Conservation (phyloP, 2,329 filamentous ascomycete genomes). For the Aspergillus texensis region DNA sequence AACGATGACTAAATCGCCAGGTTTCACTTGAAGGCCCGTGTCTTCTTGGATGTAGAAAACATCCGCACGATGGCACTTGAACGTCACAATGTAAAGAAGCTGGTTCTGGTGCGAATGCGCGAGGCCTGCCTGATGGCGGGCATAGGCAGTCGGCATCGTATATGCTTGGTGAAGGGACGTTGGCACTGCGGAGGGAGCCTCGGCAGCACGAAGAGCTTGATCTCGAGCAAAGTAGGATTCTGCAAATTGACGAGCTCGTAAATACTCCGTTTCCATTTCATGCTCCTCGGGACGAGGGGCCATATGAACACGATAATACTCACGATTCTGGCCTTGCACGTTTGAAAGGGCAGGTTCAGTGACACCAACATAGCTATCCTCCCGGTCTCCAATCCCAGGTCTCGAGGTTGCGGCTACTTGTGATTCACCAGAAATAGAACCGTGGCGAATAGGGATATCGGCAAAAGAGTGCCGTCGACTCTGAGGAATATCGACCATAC, state of each 20-base stretch:
- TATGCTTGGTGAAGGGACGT: conserved; percentile 44
- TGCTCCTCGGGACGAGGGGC: conserved; percentile 33
- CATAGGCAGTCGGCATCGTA: conserved; percentile 40
- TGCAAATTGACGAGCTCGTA: conserved; percentile 43
- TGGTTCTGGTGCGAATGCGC: conserved; percentile 45
- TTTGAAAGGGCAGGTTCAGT: conserved; percentile 39
- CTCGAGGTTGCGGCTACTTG: conserved; percentile 25
- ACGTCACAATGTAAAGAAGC: conserved; percentile 77
- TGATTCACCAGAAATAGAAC: conserved; percentile 43
- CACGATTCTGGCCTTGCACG: conserved; percentile 45
- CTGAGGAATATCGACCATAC: conserved; percentile 49
- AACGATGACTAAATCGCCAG: conserved; percentile 93
- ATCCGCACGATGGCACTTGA: conserved; percentile 94
- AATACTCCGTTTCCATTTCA: conserved; percentile 40
- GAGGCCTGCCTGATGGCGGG: conserved; percentile 40
- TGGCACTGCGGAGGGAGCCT: conserved; percentile 38
- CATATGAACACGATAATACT: conserved; percentile 43
- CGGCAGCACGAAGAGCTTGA: conserved; percentile 36
- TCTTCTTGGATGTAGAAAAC: conserved; percentile 97
- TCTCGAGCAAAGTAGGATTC: conserved; percentile 49
- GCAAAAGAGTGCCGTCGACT: conserved; percentile 56
- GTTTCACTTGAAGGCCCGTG: conserved; percentile 85
- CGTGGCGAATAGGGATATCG: conserved; percentile 52
- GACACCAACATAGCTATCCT: conserved; percentile 41
- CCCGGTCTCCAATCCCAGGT: conserved; percentile 34